phyloP scores from a whole-genome alignment of 129 eudicot genomes.

The Helichrysum umbraculigerum region DNA sequence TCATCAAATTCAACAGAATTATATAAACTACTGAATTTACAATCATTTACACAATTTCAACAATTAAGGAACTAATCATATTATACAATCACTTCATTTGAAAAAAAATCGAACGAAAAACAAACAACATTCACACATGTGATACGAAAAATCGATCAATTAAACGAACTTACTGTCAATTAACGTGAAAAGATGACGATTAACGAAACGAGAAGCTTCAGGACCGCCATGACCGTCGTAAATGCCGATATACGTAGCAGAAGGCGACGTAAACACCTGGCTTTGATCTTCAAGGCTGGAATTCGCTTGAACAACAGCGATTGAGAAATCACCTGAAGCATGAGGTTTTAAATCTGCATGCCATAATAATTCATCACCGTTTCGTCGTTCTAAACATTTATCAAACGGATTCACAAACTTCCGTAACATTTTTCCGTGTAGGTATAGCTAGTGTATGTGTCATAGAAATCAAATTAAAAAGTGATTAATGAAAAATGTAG shows the following conservation, averaged over 20 bases:
- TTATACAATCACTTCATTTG: not conserved
- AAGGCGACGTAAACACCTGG: slow-evolving; percentile 77
- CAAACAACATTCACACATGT: no score
- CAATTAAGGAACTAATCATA: no score
- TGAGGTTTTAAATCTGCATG: slow-evolving; percentile 77
- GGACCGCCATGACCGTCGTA: slow-evolving; percentile 97
- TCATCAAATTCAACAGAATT: not conserved
- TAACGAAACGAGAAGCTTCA: slow-evolving; percentile 83
- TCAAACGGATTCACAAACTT: slow-evolving; percentile 54
- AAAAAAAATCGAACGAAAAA: not conserved
- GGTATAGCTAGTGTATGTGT: no score
- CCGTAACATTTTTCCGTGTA: slow-evolving; percentile 44
- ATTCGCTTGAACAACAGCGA: slow-evolving; percentile 94
- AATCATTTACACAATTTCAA: no score
- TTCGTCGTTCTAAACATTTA: slow-evolving; percentile 56
- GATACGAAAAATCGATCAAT: not conserved
- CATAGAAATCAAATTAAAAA: no score
- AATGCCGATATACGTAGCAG: slow-evolving; percentile 85
- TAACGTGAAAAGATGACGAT: slow-evolving; percentile 62
- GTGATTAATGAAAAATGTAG: no score
- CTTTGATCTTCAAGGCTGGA: slow-evolving; percentile 77
- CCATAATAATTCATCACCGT: slow-evolving; percentile 75
- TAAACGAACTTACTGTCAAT: slow-evolving; percentile 54
- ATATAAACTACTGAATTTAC: not conserved
- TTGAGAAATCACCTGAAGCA: slow-evolving; percentile 83